These are phyloP conservation scores for Leccinum incarnatum DNA, from an alignment of 768 basidiomycete genomes.

Conservation along the genomic window DNA sequence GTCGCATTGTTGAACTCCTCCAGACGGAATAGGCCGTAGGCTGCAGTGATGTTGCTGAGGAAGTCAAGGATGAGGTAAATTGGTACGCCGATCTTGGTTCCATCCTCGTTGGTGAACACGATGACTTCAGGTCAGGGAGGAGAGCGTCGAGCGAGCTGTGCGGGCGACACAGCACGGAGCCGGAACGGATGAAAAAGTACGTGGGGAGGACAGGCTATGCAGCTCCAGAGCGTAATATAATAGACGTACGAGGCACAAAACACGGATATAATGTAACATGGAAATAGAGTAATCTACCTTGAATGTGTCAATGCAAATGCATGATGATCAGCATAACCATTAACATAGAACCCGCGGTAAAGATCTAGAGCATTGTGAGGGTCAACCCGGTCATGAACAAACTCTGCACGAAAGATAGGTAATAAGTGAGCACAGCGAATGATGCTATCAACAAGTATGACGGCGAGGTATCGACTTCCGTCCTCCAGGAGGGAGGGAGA, in stretches of 20 bases:
- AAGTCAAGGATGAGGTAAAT: slow-evolving; percentile 18
- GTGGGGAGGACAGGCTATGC: no score
- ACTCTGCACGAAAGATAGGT: background rate
- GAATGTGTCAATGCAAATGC: no score
- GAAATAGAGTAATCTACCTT: no score
- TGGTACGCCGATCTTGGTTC: slow-evolving; percentile 10
- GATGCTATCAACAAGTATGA: background rate
- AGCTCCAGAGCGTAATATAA: no score
- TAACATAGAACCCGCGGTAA: background rate
- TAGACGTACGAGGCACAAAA: no score
- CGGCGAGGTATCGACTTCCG: background rate
- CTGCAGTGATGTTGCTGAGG: slow-evolving; percentile 22
- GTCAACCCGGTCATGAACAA: background rate
- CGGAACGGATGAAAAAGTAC: no score
- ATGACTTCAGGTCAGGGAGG: background rate
- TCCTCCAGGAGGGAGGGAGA: background rate
- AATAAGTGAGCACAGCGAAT: background rate
- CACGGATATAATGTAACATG: no score
- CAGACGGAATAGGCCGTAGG: slow-evolving; percentile 14
- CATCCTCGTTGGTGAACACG: background rate
- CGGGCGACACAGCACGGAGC: no score
- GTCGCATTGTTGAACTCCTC: slow-evolving; percentile 3
- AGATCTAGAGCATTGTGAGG: background rate
- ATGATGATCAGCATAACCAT: background rate
- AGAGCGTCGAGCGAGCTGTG: no score